Base-by-base conservation (phyloP, 306 rosid genomes). In the Quillaja saponaria region DNA sequence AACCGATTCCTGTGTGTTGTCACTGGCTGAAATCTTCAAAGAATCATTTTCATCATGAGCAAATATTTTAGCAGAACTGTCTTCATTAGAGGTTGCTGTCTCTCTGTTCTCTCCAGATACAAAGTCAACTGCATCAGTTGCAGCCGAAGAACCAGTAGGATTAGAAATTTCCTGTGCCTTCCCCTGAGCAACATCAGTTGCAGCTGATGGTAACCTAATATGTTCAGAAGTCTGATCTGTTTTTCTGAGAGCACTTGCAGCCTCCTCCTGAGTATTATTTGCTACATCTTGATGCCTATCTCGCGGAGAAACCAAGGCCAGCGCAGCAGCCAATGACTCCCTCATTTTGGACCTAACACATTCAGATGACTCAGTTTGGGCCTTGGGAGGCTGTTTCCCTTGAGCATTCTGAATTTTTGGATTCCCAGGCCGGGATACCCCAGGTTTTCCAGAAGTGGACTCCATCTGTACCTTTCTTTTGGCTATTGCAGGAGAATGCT, bases 311-410 rank as follows among this genome's bases (percentile, higher is more conserved):
- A 83, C 99, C 78, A 94, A 68, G 15, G 85, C 85, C 66, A 94
- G 80, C 19, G 95, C 95, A 72, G 86, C 66, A 63, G 86, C 81
- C 64, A 94, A 73, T 13, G 96, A 85, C 66, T 87, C 97, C 78
- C 96, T 87, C 99, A 94, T 89, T 81, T 94, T 94, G 69, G 97
- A 89, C 81, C 99, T 85, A 54, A 94, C 86, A 42, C 78, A 87
- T 53, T 81, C 96, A 34, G 84, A 85, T 58, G 95, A 85, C 48
- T 89, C 99, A 28, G 66, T 59, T 39, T 78, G 90, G 60, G 20
- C 71, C 76, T 74, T 94, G 67, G 89, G 41, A 17, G 86, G 55
- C 25, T 80, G 87, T 58, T 80, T 85, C 48, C 14, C 11, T 42
- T 59, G 76, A 3, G 82, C 48, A 72, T 61, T 78, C 68, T 76